Conservation (phyloP, 106 monocot genomes). For the Dendrobium catenatum region DNA sequence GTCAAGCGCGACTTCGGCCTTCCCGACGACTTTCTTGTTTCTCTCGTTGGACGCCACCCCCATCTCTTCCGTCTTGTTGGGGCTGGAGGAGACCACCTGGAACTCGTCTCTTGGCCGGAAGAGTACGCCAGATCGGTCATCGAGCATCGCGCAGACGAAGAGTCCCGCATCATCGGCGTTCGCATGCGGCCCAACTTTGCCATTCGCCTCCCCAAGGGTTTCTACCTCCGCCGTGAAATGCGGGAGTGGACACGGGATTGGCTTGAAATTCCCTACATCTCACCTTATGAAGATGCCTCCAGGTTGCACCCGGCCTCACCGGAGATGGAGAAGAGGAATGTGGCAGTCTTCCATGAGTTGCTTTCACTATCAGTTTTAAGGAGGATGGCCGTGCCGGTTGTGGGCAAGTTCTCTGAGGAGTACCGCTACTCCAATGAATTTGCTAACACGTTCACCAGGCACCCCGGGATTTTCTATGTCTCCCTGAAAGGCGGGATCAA, state of each 20-base stretch:
- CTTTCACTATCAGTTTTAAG: slow-evolving; percentile 54
- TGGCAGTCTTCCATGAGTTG: slow-evolving; percentile 75
- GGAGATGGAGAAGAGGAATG: slow-evolving; percentile 87
- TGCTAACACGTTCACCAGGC: slow-evolving; percentile 54
- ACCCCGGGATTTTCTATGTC: slow-evolving; percentile 85
- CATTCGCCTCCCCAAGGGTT: slow-evolving; percentile 54
- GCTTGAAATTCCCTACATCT: slow-evolving; percentile 83
- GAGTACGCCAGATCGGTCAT: slow-evolving; percentile 51
- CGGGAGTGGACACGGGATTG: slow-evolving; percentile 89
- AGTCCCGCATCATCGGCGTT: slow-evolving; percentile 47
- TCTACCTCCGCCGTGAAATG: slow-evolving; percentile 78
- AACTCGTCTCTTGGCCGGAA: slow-evolving; percentile 66
- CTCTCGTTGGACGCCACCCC: slow-evolving; percentile 42
- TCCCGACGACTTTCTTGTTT: slow-evolving; percentile 56
- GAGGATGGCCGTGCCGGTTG: slow-evolving; percentile 50
- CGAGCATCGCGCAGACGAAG: slow-evolving; percentile 49
- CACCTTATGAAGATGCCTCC: slow-evolving; percentile 66
- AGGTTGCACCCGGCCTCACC: slow-evolving; percentile 40
- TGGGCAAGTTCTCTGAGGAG: slow-evolving; percentile 81
- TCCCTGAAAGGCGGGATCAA: slow-evolving; percentile 87
- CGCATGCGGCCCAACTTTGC: slow-evolving; percentile 62
- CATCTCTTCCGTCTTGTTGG: slow-evolving; percentile 38
- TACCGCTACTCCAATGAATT: slow-evolving; percentile 79
- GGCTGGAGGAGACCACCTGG: slow-evolving; percentile 24
- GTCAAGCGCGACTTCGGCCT: slow-evolving; percentile 76